Base-by-base conservation (phyloP, 2,329 filamentous ascomycete species). In the Fusarium pseudonygamai region DNA sequence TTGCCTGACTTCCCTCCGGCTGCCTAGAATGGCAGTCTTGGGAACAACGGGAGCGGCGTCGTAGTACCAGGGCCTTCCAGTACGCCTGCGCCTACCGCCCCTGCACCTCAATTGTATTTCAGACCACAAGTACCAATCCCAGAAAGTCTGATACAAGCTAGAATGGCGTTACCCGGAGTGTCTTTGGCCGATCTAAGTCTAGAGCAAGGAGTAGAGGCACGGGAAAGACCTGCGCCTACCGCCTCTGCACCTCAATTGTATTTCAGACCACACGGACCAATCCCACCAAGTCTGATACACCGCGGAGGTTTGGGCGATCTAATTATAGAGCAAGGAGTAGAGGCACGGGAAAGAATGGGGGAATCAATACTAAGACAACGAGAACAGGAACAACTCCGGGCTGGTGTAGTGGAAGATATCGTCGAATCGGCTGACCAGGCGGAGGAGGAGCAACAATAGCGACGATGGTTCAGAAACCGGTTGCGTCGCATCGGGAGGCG, bases 1-100 rank as follows among this genome's bases (percentile, higher is more conserved):
- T 73, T 81, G 20, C 81, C 82, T 16, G 72, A 69, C 34, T 87
- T 86, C 56, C 80, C 82, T 12, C 64, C 75, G 6, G 73, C 71
- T 61, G 67, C 49, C 34, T 76, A 75, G 39, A 50, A n/a, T 20
- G 22, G 12, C 42, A 60, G 16, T n/a, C 16, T 24, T 32, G 53
- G 22, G 20, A 26, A 26, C 18, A 26, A 36, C 32, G 13, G 32
- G 32, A 6, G 30, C n/a, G 10, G n/a, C 16, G 30, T 22, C 30
- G 47, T 34, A 52, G 30, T 34, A 20, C 49, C 18, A 26, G 30
- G 13, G 15, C 49, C 16, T 26, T 26, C 10, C 13, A 15, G n/a
- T 52, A 26, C 18, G n/a, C n/a, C 49, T 36, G 49, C 13, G n/a
- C n/a, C 49, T 36, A 13, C 30, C n/a, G 12, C 30, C 20, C 30